These are phyloP conservation scores for Xylaria sp. DNA, from an alignment of 2,329 filamentous ascomycete genomes.

Conservation along the genomic window DNA sequence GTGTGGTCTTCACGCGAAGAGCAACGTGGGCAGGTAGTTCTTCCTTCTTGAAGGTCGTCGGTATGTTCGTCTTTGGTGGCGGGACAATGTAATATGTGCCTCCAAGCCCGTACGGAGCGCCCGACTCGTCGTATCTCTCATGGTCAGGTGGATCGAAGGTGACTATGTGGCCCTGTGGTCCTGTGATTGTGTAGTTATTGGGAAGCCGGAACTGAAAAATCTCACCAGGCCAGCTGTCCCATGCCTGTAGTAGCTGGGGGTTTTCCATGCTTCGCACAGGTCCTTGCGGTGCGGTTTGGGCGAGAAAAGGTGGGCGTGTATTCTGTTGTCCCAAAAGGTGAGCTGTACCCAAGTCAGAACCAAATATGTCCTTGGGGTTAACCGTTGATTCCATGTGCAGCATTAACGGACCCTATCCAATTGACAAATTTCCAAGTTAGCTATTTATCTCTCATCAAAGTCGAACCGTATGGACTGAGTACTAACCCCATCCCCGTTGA, in stretches of 20 bases:
- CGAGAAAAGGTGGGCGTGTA: not conserved
- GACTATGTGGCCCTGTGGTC: conserved; percentile 9
- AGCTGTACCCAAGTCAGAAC: not conserved
- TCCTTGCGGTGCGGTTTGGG: not conserved
- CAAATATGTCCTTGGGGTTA: conserved; percentile 16
- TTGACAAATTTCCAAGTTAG: not conserved
- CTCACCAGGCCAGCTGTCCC: conserved; percentile 7
- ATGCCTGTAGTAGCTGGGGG: not conserved
- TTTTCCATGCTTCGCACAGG: not conserved
- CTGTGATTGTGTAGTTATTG: conserved; percentile 1
- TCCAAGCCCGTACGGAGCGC: conserved; percentile 12
- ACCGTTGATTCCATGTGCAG: not conserved
- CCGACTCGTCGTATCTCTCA: conserved; percentile 11
- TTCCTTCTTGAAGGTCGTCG: not conserved
- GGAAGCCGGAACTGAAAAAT: conserved; percentile 24
- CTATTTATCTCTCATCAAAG: not conserved
- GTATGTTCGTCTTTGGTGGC: not conserved
- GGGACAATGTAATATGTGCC: conserved; percentile 13
- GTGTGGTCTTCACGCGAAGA: conserved; percentile 1
- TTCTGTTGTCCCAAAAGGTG: not conserved
- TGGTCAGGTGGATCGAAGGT: conserved; percentile 14
- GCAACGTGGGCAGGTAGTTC: conserved; percentile 1
- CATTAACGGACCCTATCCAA: not conserved
- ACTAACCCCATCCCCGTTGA: not conserved
- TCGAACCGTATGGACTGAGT: not conserved